A percentile compares a stretch with the other conserved stretches of the same genome.
Evolutionary conservation across 2,329 filamentous ascomycete genomes (phyloP).

Genomic region (Davidsoniella australis): DNA sequence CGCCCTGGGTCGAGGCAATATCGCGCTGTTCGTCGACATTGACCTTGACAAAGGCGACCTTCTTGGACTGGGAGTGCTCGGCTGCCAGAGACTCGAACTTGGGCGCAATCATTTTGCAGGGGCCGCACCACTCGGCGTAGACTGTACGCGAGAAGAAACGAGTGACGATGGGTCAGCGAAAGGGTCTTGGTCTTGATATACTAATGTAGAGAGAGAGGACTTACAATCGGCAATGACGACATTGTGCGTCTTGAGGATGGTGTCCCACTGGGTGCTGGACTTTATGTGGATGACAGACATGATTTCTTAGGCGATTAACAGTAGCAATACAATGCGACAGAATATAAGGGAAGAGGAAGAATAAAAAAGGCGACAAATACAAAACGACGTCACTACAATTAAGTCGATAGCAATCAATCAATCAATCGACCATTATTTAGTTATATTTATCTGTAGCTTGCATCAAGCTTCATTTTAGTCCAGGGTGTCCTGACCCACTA

Average conservation of each 20-base stretch:
- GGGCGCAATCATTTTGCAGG: slow-evolving; percentile 83
- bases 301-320: slow-evolving; percentile 13
- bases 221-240: slow-evolving; percentile 84
- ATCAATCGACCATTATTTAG: not conserved
- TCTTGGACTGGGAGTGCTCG: slow-evolving; percentile 63
- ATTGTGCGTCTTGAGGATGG: slow-evolving; percentile 52
- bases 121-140: slow-evolving; percentile 89
- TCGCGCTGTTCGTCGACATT: slow-evolving; percentile 71
- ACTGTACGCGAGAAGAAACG: slow-evolving; percentile 32
- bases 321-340: not conserved
- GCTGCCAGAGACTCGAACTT: slow-evolving; percentile 70
- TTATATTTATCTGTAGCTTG: too few relatives aligned
- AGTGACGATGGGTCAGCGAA: not conserved
- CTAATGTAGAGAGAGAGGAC: slow-evolving; percentile 18
- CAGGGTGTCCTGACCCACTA: slow-evolving; percentile 5
- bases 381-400: slow-evolving; percentile 6
- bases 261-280: slow-evolving; percentile 54
- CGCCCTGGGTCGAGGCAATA: slow-evolving; percentile 59
- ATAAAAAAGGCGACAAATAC: not conserved
- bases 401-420: not conserved
- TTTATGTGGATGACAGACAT: slow-evolving; percentile 38
- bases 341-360: not conserved
- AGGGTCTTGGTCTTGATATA: too few relatives aligned
- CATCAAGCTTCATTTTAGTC: too few relatives aligned
- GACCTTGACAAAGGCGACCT: slow-evolving; percentile 81